Conservation (phyloP, 495 filamentous ascomycete genomes). For the Glutinoglossum americanum region DNA sequence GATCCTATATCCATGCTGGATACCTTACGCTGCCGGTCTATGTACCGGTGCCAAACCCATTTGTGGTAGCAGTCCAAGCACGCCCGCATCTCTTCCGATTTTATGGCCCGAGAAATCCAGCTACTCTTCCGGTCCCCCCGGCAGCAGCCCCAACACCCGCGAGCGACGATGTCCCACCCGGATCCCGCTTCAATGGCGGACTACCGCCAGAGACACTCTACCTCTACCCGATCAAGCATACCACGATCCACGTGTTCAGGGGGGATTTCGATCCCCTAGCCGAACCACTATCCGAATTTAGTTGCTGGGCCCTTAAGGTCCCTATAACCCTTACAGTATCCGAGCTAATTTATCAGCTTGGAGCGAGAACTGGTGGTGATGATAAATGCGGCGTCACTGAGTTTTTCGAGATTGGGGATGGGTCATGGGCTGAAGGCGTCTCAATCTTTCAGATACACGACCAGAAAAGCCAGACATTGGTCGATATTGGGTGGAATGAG, state of each 20-base stretch:
- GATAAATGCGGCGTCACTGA: constrained; percentile 9
- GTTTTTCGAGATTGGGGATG: constrained; percentile 10
- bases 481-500: constrained; percentile 10
- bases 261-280: constrained; percentile 6
- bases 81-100: too few relatives aligned
- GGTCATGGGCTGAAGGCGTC: constrained; percentile 5
- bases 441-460: constrained; percentile 6
- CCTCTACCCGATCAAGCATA: constrained; percentile 6
- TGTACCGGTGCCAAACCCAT: too few relatives aligned
- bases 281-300: neutral
- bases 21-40: too few relatives aligned
- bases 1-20: too few relatives aligned
- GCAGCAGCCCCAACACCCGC: too few relatives aligned
- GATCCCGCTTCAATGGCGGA: neutral
- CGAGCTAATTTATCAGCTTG: constrained; percentile 8
- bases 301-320: neutral
- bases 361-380: neutral
- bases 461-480: constrained; percentile 3
- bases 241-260: constrained; percentile 7
- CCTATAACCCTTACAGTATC: constrained; percentile 5
- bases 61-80: too few relatives aligned
- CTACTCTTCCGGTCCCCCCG: too few relatives aligned
- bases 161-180: neutral
- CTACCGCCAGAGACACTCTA: constrained; percentile 1
- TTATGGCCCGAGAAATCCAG: too few relatives aligned